Conservation (phyloP, 2,329 filamentous ascomycete genomes). For the Dothideomycetes sp. region DNA sequence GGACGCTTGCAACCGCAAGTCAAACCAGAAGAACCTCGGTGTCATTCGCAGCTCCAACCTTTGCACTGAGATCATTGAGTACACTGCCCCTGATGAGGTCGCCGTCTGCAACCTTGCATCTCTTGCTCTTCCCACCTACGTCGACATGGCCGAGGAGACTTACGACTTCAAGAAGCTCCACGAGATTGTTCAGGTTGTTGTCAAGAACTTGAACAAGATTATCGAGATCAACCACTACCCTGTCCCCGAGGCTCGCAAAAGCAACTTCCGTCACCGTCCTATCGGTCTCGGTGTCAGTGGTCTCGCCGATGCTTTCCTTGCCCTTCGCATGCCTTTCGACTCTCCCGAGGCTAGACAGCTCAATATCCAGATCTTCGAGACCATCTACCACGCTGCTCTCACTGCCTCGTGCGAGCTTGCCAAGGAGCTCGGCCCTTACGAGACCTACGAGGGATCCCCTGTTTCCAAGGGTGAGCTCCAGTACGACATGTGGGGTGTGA, state of each 20-base stretch:
- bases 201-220: constrained; percentile 94
- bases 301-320: constrained; percentile 95
- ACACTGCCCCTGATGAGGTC: constrained; percentile 93
- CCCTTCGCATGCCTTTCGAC: constrained; percentile 92
- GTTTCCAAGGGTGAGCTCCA: constrained; percentile 93
- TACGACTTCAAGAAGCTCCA: constrained; percentile 98
- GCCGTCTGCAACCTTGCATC: constrained; percentile 98
- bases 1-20: constrained; percentile 96
- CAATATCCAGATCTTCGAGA: constrained; percentile 98
- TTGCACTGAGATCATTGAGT: constrained; percentile 98
- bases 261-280: constrained; percentile 93
- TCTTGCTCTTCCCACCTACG: constrained; percentile 78
- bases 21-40: constrained; percentile 99
- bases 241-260: constrained; percentile 84
- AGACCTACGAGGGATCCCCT: constrained; percentile 85
- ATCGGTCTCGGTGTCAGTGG: constrained; percentile 96
- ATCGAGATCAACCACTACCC: constrained; percentile 98
- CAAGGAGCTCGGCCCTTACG: constrained; percentile 72
- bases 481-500: constrained; percentile 98
- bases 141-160: constrained; percentile 71
- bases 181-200: constrained; percentile 83
- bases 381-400: constrained; percentile 92
- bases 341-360: constrained; percentile 86
- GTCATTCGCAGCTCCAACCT: constrained; percentile 98
- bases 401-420: constrained; percentile 83